phyloP scores from a whole-genome alignment of 2,329 filamentous ascomycete genomes.

The Paracamarosporium sp. region DNA sequence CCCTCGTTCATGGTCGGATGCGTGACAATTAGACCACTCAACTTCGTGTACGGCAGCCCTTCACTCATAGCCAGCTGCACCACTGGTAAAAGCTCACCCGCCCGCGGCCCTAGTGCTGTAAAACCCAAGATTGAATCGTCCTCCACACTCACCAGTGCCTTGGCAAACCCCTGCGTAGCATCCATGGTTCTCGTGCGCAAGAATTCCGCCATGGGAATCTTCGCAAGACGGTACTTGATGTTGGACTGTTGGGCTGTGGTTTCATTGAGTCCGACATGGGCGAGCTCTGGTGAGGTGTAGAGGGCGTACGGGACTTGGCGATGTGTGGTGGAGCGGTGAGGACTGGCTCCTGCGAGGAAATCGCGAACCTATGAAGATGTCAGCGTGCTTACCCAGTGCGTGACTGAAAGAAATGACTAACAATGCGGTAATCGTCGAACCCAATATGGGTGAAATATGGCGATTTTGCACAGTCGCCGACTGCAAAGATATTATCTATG shows the following conservation, averaged over 20 bases:
- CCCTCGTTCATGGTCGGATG: conserved; percentile 21
- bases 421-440: conserved; percentile 19
- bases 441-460: conserved; percentile 21
- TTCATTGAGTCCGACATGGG: conserved; percentile 17
- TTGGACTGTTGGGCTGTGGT: background rate
- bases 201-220: conserved; percentile 15
- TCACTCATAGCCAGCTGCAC: conserved; percentile 21
- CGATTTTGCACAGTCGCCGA: conserved; percentile 15
- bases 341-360: conserved; percentile 11
- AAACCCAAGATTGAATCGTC: conserved; percentile 17
- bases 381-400: too few relatives aligned
- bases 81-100: conserved; percentile 20
- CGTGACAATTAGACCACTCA: conserved; percentile 14
- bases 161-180: conserved; percentile 17
- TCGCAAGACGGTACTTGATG: conserved; percentile 16
- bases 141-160: conserved; percentile 10
- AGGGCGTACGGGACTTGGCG: conserved; percentile 19
- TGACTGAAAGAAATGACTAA: too few relatives aligned
- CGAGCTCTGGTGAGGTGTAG: conserved; percentile 16
- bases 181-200: conserved; percentile 18
- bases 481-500: conserved; percentile 13
- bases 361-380: too few relatives aligned
- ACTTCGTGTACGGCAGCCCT: conserved; percentile 13
- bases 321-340: conserved; percentile 4
- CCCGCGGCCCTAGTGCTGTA: conserved; percentile 16